phyloP scores from a whole-genome alignment of 2,329 filamentous ascomycete species.

The Tolypocladium ovalisporum region DNA sequence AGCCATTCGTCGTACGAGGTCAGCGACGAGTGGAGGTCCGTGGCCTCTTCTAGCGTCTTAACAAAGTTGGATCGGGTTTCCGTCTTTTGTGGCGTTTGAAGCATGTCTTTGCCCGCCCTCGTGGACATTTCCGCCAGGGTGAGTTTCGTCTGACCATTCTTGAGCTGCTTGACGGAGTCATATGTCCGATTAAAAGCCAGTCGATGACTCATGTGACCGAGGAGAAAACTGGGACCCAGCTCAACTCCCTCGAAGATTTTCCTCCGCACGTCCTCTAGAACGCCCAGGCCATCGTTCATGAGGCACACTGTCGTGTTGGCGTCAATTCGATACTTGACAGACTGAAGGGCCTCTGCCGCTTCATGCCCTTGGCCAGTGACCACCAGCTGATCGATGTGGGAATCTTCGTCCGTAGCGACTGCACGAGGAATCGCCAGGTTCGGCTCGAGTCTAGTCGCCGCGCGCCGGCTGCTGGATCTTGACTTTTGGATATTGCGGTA shows the following conservation, averaged over 20 bases:
- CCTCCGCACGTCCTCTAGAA: conserved; percentile 66
- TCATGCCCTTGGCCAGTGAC: conserved; percentile 51
- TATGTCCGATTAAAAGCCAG: conserved; percentile 29
- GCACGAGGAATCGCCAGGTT: conserved; percentile 8
- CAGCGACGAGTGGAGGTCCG: conserved; percentile 11
- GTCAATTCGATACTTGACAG: conserved; percentile 55
- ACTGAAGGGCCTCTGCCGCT: conserved; percentile 40
- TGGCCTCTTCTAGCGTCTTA: conserved; percentile 8
- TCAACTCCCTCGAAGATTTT: conserved; percentile 56
- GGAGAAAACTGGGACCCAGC: conserved; percentile 62
- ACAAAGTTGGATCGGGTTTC: conserved; percentile 12
- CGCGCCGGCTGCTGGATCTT: conserved; percentile 9
- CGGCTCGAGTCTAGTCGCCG: conserved; percentile 9
- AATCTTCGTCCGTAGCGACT: conserved; percentile 18
- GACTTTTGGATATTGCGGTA: conserved; percentile 19
- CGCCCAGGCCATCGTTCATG: conserved; percentile 72
- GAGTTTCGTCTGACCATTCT: conserved; percentile 18
- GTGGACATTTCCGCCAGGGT: conserved; percentile 11
- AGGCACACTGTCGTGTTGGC: conserved; percentile 62
- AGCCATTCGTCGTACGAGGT: conserved; percentile 38
- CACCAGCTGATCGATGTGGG: conserved; percentile 60
- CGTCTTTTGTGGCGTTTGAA: conserved; percentile 8
- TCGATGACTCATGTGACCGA: conserved; percentile 49
- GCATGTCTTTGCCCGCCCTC: neutral
- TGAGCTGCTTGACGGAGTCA: conserved; percentile 27